Evolutionary conservation across 2,329 filamentous ascomycete genomes (phyloP), one percentile per base, ranked within the genome.

Genomic region (Chalaropsis ovoidea): DNA sequence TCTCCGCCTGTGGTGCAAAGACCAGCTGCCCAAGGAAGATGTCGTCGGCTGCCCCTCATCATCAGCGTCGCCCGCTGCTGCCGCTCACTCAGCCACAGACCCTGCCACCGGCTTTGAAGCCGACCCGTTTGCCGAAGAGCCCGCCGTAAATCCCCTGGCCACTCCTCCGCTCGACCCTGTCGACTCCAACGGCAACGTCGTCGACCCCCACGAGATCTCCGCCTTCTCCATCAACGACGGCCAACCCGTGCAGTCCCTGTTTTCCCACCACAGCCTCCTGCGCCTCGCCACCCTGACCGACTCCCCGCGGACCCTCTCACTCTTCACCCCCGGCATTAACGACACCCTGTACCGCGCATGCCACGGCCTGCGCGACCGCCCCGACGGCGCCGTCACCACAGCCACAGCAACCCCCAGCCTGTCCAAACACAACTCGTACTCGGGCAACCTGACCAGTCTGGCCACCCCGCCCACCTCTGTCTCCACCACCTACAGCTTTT

Each of bases 261-360:
- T 99, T 74, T 97, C 93, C 0, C 90, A 96, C 72, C 96, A 95
- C 81, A 97, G 96, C 71, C 79, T 97, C 45, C 77, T 95, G 27
- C 87, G 89, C 62, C 79, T 99, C 13, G 90, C 88, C 27, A 84
- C 90, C 0, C 78, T 99, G 66, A 91, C 85, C 3, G 88, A 95
- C 72, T 95, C 91, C 1, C 91, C 97, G 71, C 86, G 89, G 61
- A 97, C 94, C 0, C 77, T 97, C 42, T 95, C 92, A 3, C 79
- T 97, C 0, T 95, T 95, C 73, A 96, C 93, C 0, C 91, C 93
- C 0, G 85, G 87, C n/a, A 93, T 97, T 67, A 81, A 85, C 63
- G 90, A 97, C 74, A 89, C 90, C 3, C 87, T 97, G 31, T 96
- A 95, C 75, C 84, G 94, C 67, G 94, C 93, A 41, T 96, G 92